Base-by-base conservation (phyloP, 306 rosid species). In the Begonia peltatifolia region DNA sequence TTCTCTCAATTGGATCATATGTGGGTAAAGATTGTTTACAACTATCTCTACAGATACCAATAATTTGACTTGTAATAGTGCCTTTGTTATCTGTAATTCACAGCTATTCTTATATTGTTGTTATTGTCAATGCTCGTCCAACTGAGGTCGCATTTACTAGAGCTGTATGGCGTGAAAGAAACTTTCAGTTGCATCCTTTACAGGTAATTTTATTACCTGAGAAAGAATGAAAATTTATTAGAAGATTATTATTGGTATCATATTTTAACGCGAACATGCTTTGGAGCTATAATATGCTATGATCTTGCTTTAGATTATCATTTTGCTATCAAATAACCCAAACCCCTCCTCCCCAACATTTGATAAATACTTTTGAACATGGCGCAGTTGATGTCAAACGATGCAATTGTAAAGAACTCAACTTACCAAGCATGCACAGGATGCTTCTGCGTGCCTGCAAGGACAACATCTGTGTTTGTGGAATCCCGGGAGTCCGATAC, bases 1-100 rank as follows among this genome's bases (percentile, higher is more conserved):
- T 66, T 86, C 71, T 58, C 82, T 60, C 93, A 90, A 71, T 76
- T 90, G 73, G 99, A 90, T 86, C 74, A 95, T 48, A 65, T 44
- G 99, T 90, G 80, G 5, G 94, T 74, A 61, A n/a, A 67, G 55
- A 10, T 58, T 16, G 49, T 53, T 63, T 17, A n/a, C 46, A 58
- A 17, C 23, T 17, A 60, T 70, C 38, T 44, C 30, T 11, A 46
- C 42, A 58, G 47, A 64, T 59, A 59, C 55, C 50, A 42, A 20
- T 44, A 11, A 44, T 42, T 14, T 48, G 47, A 49, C 49, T 52
- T 49, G 44, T 46, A 22, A 44, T 59, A 55, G 46, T 51, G 41
- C 55, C 44, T 23, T 61, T 62, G 53, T 64, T 67, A 48, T 48
- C 68, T 62, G 43, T 65, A 23, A 16, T 62, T 59, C 41, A 54